These are phyloP conservation scores for Fusarium coffeatum DNA, from an alignment of 2,329 filamentous ascomycete species.

Conservation along the genomic window DNA sequence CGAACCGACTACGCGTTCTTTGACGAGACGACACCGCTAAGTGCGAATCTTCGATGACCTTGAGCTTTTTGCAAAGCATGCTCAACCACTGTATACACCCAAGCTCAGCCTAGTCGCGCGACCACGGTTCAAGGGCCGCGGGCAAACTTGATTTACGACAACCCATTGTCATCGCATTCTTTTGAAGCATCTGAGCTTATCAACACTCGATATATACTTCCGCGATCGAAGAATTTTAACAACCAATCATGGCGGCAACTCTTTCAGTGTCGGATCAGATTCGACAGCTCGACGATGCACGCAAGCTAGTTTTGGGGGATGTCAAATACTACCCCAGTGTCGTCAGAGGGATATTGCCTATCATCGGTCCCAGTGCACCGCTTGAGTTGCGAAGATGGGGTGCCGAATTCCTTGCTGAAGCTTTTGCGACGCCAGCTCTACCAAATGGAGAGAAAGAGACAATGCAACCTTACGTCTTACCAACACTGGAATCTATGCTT, in stretches of 20 bases:
- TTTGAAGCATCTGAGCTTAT: constrained; percentile 22
- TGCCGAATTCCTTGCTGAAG: constrained; percentile 93
- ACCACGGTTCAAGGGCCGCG: constrained; percentile 41
- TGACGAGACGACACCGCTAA: constrained; percentile 9
- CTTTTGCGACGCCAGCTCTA: constrained; percentile 91
- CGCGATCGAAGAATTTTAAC: constrained; percentile 19
- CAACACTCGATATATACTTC: neutral
- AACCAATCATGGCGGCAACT: constrained; percentile 61
- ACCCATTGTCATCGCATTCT: constrained; percentile 13
- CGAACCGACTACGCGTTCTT: constrained; percentile 5
- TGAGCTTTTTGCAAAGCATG: constrained; percentile 47
- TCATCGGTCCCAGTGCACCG: constrained; percentile 79
- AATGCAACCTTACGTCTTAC: constrained; percentile 80
- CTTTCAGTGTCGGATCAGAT: constrained; percentile 79
- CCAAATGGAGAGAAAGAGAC: constrained; percentile 82
- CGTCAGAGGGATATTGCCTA: constrained; percentile 90
- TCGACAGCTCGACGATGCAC: constrained; percentile 87
- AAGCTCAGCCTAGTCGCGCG: constrained; percentile 50
- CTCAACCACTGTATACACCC: constrained; percentile 39
- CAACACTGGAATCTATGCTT: constrained; percentile 77
- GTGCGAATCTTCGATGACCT: constrained; percentile 10
- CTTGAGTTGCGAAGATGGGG: constrained; percentile 95
- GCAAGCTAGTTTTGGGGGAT: constrained; percentile 88
- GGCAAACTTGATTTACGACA: constrained; percentile 35
- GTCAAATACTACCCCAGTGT: constrained; percentile 91